Base-by-base conservation (phyloP, 306 rosid genomes). In the Luffa aegyptiaca region DNA sequence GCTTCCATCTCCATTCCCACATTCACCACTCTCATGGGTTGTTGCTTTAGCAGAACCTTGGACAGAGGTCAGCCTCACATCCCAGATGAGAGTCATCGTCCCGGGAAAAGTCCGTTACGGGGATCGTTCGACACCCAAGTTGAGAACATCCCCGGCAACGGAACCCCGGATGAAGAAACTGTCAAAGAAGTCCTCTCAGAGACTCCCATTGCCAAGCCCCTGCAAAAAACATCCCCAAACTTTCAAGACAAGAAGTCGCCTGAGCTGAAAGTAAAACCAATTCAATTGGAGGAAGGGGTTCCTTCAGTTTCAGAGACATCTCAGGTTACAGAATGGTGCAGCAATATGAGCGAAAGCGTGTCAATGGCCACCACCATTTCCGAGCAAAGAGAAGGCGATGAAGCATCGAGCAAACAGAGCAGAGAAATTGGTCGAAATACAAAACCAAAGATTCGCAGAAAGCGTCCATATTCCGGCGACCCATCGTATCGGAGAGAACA, bases 181-280 rank as follows among this genome's bases (percentile, higher is more conserved):
- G 99, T 95, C 72, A 95, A 95, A 75, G 99, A 95, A 82, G 97
- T 95, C 8, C 92, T 93, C 13, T 93, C 87, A 17, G 99, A 95
- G 75, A 95, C 91, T 65, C 97, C 96, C 62, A 83, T 93, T 76
- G 77, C 86, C 58, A 95, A 87, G 80, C 87, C 90, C 63, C 65
- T 85, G 16, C 59, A 58, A 42, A 76, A 66, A 65, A 51, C 8
- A 53, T 82, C 74, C 36, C 68, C 59, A 0, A 71, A 46, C 11
- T 18, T 56, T 56, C 31, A n/a, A 56, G 61, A 56, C 20, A 80
- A 90, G 85, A 86, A 88, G 51, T 21, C 87, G 70, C 84, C 75
- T 8, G 77, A 70, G 44, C 37, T 17, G 79, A 36, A 36, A 74
- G 57, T 48, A 35, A 69, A 76, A 45, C 56, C 80, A 11, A 66